Evolutionary conservation across 1,284 basidiomycete genomes (phyloP), one percentile per base, ranked within the genome.

Genomic region (Bondarzewia mesenterica): DNA sequence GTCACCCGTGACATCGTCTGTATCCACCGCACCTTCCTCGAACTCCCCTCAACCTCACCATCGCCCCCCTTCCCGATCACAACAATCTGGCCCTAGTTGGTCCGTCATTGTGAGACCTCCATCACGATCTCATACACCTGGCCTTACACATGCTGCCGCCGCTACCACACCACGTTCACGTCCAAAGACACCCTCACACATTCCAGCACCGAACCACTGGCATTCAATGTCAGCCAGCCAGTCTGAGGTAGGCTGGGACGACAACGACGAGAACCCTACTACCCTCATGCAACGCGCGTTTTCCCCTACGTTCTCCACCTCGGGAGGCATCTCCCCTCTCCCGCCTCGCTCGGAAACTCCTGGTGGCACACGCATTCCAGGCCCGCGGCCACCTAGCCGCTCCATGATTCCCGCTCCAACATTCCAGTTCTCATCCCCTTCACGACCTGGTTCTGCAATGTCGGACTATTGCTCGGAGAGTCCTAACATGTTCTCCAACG

Each of bases 391-490:
- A 27, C 85, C 86, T 1, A 89, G 86, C 60, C 75, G 84, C 50
- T 89, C 87, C 4, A 84, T 79, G 77, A 89, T 90, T 51, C 87
- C 88, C 16, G 72, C 88, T 18, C 86, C 87, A 4, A 80, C 73
- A 52, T 69, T 89, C 2, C 81, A 85, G 44, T 63, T 89, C 40
- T 79, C 80, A 2, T 75, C 80, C 2, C 79, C 78, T 7, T 88
- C 86, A 22, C 73, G 86, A 40, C 83, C 87, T 0, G 72, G 73
- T 2, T 80, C 85, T 2, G 74, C 83, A 4, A 77, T 85, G 77
- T 89, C 87, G 4, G 73, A 75, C 50, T 80, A 82, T 57, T 68
- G 74, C 40, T 67, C 76, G 4, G 79, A 78, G 50, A 81, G 77
- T 49, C 77, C 75, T 14, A 68, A 68, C 22, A 18, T 16, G 3